Evolutionary conservation across 768 basidiomycete species (phyloP), one percentile per base, ranked within the genome.

Genomic region (Gyrodon lividus): DNA sequence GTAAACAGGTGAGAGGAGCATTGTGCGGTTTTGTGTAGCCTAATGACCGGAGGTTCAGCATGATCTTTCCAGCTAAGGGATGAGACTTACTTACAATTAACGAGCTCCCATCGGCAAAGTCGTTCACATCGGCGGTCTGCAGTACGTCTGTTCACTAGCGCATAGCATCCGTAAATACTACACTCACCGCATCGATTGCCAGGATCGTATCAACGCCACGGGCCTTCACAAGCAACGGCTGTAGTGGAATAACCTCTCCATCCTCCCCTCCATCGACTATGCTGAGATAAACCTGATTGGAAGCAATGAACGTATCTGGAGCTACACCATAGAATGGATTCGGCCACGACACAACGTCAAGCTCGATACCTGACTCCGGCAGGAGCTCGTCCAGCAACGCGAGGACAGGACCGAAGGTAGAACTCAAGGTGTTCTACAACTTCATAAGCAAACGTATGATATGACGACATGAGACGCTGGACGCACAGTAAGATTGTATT

Each of bases 201-300:
- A 82, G 43, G 57, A 83, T 76, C 6, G 73, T 70, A 51, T 83
- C 81, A 46, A 81, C 58, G 0, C 59, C 65, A 39, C 81, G 74
- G 20, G 70, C 69, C 34, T 72, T 65, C 43, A 79, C 72, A 12
- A 81, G 70, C 34, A 82, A 69, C 2, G 81, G 81, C 43, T 77
- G 75, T 16, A 80, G 26, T 4, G 80, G 78, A 33, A 80, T 64
- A 44, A 75, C 58, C 55, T 77, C 70, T 13, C 75, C 75, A 39
- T 74, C 67, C 50, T 71, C 69, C 7, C 76, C 77, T 22, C 76
- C 76, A 44, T 77, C 74, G 30, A 70, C 67, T 5, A 77, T 43
- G 33, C 52, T 53, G 0, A 77, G 62, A 22, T 71, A 54, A 9
- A 49, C 60, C 54, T 74, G 64, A 22, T 58, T 55, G 6, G 70